Evolutionary conservation across 2,329 filamentous ascomycete genomes (phyloP), one percentile per base, ranked within the genome.

Genomic region (Pseudogymnoascus sp.): DNA sequence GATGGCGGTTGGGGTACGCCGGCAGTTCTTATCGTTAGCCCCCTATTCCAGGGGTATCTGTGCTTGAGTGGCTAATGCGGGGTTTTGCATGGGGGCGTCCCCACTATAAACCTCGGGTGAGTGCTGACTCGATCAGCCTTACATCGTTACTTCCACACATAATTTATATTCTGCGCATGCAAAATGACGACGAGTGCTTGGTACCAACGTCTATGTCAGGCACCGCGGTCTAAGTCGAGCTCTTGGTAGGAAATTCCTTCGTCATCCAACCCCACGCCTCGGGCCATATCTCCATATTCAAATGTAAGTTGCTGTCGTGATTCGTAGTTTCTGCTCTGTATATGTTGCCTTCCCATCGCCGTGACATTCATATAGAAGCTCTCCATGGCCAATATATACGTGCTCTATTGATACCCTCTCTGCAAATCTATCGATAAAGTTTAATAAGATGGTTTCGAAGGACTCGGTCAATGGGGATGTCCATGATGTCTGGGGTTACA

Each of bases 401-500:
- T 8, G 14, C 23, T 29, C 23, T 31, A 7, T 16, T 16, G 23
- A 31, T 52, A 52, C 8, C 14, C 14, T 11, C 21, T 16, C 14
- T 31, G 14, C 21, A 26, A 45, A 52, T 31, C 21, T 23, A 52
- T 19, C n/a, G 5, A 52, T 31, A 52, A 52, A 52, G 19, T 16
- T 52, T 6, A 23, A 31, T n/a, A 31, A 26, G 12, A 52, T 52
- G 45, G 14, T n/a, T 26, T 14, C 39, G 2, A 10, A 33, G 31
- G 10, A 10, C 31, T 26, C 23, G 11, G 2, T 26, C 8, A 26
- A 52, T 10, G 29, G 29, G 23, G 45, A 52, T 6, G 31, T 52
- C 26, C 45, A 52, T 16, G 45, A 52, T 52, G 23, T 52, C 66
- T 90, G 85, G 84, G 85, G 81, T 21, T 81, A 89, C 69, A 80